phyloP scores from a whole-genome alignment of 164 flowering plant genomes.

The Stephania japonica region DNA sequence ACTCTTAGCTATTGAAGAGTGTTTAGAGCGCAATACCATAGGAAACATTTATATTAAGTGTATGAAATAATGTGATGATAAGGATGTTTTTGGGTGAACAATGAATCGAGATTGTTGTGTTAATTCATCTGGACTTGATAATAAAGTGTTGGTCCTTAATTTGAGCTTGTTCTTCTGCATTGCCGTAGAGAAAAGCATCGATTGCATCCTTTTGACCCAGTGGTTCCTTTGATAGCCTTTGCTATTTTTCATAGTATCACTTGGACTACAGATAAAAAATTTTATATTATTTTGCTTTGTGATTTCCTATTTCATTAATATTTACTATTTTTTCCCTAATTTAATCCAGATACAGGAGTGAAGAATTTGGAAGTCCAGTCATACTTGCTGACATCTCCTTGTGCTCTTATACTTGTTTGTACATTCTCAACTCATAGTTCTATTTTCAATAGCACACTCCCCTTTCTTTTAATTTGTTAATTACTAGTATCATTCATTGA shows the following conservation, averaged over 20 bases:
- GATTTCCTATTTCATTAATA: neutral
- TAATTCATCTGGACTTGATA: no score
- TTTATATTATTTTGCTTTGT: neutral
- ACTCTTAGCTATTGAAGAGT: no score
- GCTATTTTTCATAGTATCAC: neutral
- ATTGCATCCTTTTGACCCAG: neutral
- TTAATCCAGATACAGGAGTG: constrained; percentile 35
- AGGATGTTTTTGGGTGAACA: no score
- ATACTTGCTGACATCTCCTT: constrained; percentile 28
- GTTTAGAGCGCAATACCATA: no score
- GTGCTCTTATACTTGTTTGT: constrained; percentile 91
- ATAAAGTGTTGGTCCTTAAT: no score
- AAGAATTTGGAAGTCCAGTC: constrained; percentile 35
- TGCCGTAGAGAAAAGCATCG: neutral
- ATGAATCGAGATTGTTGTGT: no score
- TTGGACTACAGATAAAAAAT: neutral
- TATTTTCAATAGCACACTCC: neutral
- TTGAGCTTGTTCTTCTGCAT: no score
- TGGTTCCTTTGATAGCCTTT: neutral
- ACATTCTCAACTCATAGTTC: constrained; percentile 40
- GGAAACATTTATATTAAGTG: no score
- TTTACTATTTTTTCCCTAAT: neutral
- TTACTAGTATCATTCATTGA: neutral
- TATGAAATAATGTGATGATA: no score
- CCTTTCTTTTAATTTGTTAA: no score